Base-by-base conservation (phyloP, 2,329 filamentous ascomycete species). In the Hyphodiscus sp. region DNA sequence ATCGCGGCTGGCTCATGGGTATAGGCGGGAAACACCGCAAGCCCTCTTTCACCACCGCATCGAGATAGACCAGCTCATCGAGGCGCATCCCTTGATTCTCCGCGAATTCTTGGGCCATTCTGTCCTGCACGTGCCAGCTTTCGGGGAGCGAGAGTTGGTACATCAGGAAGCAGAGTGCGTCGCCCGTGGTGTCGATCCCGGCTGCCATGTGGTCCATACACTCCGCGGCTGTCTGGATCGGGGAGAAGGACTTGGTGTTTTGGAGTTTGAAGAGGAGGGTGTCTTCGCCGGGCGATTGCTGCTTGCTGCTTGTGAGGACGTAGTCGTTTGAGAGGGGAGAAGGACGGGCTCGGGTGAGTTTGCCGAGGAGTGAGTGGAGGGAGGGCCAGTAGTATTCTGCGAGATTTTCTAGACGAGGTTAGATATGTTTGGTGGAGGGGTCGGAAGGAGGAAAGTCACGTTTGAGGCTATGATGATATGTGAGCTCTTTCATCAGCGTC, bases 301-400 rank as follows among this genome's bases (percentile, higher is more conserved):
- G 71, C 41, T 70, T 67, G 49, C 73, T 75, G 16, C 77, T 76
- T 11, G 76, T 70, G 15, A 83, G 68, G 15, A 86, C 82, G 58
- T 83, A 82, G 20, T 74, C 64, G 61, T 85, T 78, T 11, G 82
- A 78, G 44, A 83, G 67, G 0, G 83, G 83, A 1, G 58, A 52
- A 11, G 57, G 54, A 23, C 58, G 51, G 10, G 61, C 58, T 63
- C 87, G 85, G 70, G 96, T 94, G 63, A 90, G 19, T 2, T 44
- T 46, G 20, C 84, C 71, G 94, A 95, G 76, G 92, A 69, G 97
- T 95, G 2, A 91, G 95, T 70, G 95, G 95, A 71, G 96, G 91
- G 67, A 97, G 95, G 42, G 91, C 96, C 42, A 92, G 74, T 96
- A 96, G 71, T 63, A 62, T 41, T 60, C 57, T 7, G 54, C 41